phyloP scores from a whole-genome alignment of 371 early-diverging fungal species.

The Nematocida parisii region DNA sequence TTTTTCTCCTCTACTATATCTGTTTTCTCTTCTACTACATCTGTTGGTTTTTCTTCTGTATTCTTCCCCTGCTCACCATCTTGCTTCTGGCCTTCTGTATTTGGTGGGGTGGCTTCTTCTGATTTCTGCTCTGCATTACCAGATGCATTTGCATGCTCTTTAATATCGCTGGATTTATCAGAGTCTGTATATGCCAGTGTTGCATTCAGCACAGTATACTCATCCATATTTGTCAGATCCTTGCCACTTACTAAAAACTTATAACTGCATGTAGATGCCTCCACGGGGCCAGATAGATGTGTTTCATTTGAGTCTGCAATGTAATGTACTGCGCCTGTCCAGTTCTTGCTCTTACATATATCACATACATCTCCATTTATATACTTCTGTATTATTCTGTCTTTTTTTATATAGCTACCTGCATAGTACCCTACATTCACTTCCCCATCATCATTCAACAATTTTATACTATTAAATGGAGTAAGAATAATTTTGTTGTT shows the following conservation, averaged over 20 bases:
- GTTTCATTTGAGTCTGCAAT: conserved; percentile 4
- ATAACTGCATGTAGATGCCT: conserved; percentile 53
- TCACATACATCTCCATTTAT: conserved; percentile 46
- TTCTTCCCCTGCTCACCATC: not conserved
- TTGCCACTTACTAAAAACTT: conserved; percentile 35
- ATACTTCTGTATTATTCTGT: conserved; percentile 36
- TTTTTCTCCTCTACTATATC: not conserved
- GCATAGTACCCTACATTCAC: conserved; percentile 37
- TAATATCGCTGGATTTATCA: too few species aligned
- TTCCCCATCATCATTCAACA: conserved; percentile 44
- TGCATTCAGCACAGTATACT: conserved; percentile 27
- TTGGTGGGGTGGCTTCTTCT: too few species aligned
- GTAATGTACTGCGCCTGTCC: conserved; percentile 39
- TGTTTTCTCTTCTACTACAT: not conserved
- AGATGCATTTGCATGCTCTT: too few species aligned
- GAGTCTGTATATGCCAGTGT: not conserved
- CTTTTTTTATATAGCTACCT: conserved; percentile 7
- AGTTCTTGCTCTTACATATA: conserved; percentile 51
- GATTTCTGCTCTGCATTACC: too few species aligned
- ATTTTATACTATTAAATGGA: conserved; percentile 37
- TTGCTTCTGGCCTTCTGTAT: not conserved
- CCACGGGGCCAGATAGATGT: conserved; percentile 48
- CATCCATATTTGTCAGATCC: conserved; percentile 18
- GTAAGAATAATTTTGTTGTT: conserved; percentile 41
- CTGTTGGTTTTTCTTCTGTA: not conserved